Evolutionary conservation across 257 asterid genomes (phyloP), one percentile per base, ranked within the genome.

Genomic region (Paulownia fortunei): DNA sequence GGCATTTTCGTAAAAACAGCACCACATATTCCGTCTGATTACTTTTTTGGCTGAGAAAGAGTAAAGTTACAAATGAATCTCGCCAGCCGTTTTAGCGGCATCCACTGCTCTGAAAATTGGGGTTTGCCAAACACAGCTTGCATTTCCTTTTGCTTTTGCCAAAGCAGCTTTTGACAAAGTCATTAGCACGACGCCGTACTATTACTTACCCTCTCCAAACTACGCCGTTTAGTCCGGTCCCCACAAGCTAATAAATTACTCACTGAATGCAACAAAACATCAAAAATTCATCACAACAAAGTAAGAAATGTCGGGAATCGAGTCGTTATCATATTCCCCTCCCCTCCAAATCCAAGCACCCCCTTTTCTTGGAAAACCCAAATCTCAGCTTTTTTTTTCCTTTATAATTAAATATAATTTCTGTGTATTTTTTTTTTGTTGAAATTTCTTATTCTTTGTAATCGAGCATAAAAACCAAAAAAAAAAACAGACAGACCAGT

Each of bases 311-410:
- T 85, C 69, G 88, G 91, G 83, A 81, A 82, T 81, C 85, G 88
- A 55, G 83, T 66, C 72, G 37, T 63, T 51, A 72, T 76, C 79
- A 61, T 78, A 66, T 75, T 73, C 85, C 19, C 59, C 76, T 84
- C 83, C 92, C 91, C 88, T 83, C 92, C 87, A 88, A 88, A 82
- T 88, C 91, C 91, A 89, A 86, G 75, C 88, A 67, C 68, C 58
- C 75, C 69, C 89, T 84, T 91, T 90, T 82, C 81, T 91, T 41
- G 94, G 92, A 79, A 87, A 54, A 18, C 87, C 81, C 81, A 77
- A 72, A 70, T 72, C 73, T 37, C 80, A 41, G 68, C 83, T 56
- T 75, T 42, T 54, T 52, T 69, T 84, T 72, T 52, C 0, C 36
- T 18, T 60, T 39, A 21, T 15, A 12, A 30, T 80, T 54, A 49